Conservation (phyloP, 2,329 filamentous ascomycete genomes). For the Drechslera avenae region DNA sequence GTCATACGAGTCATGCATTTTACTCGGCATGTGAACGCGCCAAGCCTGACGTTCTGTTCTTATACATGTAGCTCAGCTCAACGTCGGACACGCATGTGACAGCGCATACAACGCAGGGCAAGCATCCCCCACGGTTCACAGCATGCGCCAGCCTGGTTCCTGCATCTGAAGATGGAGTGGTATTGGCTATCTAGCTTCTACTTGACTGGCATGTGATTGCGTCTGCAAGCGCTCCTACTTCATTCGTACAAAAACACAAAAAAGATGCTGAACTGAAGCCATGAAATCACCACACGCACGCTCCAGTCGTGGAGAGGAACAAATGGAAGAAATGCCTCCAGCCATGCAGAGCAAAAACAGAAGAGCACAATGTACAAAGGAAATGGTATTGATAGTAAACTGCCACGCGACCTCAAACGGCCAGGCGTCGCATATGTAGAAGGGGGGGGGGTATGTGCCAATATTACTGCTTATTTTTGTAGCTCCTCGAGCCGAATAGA, state of each 20-base stretch:
- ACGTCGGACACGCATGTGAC: slow-evolving; percentile 9
- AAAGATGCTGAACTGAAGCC: slow-evolving; percentile 4
- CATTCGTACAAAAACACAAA: slow-evolving; percentile 10
- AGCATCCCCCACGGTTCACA: neutral
- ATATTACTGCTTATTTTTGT: slow-evolving; percentile 38
- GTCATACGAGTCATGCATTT: slow-evolving; percentile 21
- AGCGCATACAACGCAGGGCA: neutral
- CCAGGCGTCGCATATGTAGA: slow-evolving; percentile 17
- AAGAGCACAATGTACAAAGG: slow-evolving; percentile 36
- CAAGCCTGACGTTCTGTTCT: slow-evolving; percentile 1
- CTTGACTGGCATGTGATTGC: slow-evolving; percentile 3
- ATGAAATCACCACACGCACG: slow-evolving; percentile 24
- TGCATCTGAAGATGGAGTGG: slow-evolving; percentile 6
- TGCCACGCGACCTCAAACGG: slow-evolving; percentile 8
- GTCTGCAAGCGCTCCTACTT: slow-evolving; percentile 8
- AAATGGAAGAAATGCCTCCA: slow-evolving; percentile 21
- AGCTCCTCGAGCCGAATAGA: slow-evolving; percentile 14
- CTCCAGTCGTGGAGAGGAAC: slow-evolving; percentile 21
- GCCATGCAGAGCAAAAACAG: slow-evolving; percentile 39
- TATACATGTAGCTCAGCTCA: neutral
- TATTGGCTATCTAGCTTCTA: slow-evolving; percentile 16
- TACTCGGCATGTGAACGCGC: slow-evolving; percentile 35
- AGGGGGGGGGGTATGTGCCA: slow-evolving; percentile 32
- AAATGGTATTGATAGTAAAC: slow-evolving; percentile 34
- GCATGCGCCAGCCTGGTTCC: neutral